A percentile compares a stretch with the other conserved stretches of the same genome.
phyloP scores from a whole-genome alignment of 1,284 basidiomycete species.

The Grifola frondosa region DNA sequence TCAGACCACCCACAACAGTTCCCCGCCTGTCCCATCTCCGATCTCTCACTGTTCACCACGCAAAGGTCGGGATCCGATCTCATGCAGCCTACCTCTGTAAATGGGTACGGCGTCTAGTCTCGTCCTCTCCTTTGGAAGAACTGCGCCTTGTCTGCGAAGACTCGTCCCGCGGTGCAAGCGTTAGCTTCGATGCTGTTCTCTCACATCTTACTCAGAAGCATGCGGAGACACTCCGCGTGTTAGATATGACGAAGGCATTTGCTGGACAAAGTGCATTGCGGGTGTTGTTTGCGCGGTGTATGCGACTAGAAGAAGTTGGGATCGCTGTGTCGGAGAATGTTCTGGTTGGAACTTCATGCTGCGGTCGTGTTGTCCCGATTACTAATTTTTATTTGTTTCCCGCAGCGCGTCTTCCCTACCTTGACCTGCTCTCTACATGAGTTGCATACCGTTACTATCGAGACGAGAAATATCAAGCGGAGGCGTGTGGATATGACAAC shows the following conservation, averaged over 20 bases:
- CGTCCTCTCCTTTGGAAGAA: conserved; percentile 38
- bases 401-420: too few relatives aligned
- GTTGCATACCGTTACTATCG: too few relatives aligned
- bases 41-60: conserved; percentile 40
- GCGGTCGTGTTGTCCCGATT: too few relatives aligned
- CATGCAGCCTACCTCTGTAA: conserved; percentile 39
- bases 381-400: too few relatives aligned
- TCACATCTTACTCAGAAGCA: conserved; percentile 42
- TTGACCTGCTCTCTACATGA: too few relatives aligned
- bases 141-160: conserved; percentile 36
- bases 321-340: conserved; percentile 9
- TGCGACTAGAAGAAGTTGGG: conserved; percentile 13
- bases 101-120: conserved; percentile 44
- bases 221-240: conserved; percentile 31
- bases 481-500: too few relatives aligned
- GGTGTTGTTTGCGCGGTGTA: conserved; percentile 13
- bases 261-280: conserved; percentile 30
- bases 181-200: conserved; percentile 41
- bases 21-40: conserved; percentile 36
- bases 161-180: conserved; percentile 21
- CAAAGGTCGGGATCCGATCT: conserved; percentile 20
- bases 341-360: too few relatives aligned
- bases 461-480: too few relatives aligned
- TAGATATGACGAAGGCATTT: conserved; percentile 38
- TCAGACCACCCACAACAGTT: conserved; percentile 32